Percentiles rank a stretch among this genome's conserved stretches.
Conservation (phyloP, 495 filamentous ascomycete genomes). For the Platismatia glauca region DNA sequence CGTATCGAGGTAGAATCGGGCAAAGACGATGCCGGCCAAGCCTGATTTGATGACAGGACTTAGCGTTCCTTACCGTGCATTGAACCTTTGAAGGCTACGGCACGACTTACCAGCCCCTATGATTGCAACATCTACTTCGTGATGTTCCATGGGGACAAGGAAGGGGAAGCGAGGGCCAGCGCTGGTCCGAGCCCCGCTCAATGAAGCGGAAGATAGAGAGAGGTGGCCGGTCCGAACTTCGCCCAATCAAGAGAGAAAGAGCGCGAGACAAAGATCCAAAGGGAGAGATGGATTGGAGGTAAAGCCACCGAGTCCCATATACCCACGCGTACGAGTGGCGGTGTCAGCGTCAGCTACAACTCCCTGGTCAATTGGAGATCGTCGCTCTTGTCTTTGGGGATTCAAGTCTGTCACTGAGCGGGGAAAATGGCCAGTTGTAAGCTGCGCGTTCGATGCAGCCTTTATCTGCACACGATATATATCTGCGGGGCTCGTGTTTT, state of each 20-base stretch:
- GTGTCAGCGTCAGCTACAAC: too few relatives aligned
- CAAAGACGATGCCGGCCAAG: constrained; percentile 26
- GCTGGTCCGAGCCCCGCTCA: not conserved
- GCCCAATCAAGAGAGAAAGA: not conserved
- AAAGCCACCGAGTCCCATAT: not conserved
- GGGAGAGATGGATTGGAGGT: not conserved
- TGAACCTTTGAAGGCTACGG: not conserved
- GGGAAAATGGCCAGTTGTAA: too few relatives aligned
- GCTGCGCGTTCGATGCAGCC: too few relatives aligned
- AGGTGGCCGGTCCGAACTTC: not conserved
- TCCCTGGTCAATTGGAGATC: too few relatives aligned
- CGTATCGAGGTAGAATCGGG: constrained; percentile 30
- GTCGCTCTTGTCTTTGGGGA: too few relatives aligned
- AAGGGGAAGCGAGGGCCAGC: not conserved
- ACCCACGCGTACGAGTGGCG: too few relatives aligned
- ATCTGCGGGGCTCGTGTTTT: not conserved
- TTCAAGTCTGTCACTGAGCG: too few relatives aligned
- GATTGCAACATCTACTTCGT: constrained; percentile 16
- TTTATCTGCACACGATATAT: too few relatives aligned
- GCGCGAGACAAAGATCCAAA: not conserved
- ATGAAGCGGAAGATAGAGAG: not conserved
- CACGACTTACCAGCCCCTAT: constrained; percentile 18
- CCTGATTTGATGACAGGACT: constrained; percentile 1
- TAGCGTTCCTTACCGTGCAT: not conserved
- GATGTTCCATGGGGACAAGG: not conserved